A percentile compares a stretch with the other conserved stretches of the same genome.
These are phyloP conservation scores for Aspergillus fumigatiaffinis DNA, from an alignment of 2,329 filamentous ascomycete genomes.

Conservation along the genomic window DNA sequence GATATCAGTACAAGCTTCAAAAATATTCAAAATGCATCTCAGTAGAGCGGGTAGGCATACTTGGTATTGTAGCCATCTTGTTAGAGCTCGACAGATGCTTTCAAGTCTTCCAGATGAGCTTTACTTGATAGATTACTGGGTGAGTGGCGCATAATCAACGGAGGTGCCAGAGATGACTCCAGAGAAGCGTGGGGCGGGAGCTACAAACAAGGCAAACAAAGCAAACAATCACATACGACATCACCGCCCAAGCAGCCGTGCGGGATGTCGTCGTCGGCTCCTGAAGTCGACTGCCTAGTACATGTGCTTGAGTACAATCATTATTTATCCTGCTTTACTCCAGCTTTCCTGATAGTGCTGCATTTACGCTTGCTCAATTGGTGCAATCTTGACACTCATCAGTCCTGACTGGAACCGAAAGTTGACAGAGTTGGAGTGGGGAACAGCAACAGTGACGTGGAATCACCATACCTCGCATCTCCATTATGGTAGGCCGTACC, in stretches of 20 bases:
- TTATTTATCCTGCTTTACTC: background rate
- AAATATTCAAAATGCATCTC: background rate
- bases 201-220: slow-evolving; percentile 34
- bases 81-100: slow-evolving; percentile 1
- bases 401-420: background rate
- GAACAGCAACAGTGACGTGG: background rate
- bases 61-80: slow-evolving; percentile 54
- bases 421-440: background rate
- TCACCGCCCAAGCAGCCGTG: slow-evolving; percentile 4
- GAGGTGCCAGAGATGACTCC: slow-evolving; percentile 10
- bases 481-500: slow-evolving; percentile 26
- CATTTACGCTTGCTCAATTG: background rate
- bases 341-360: background rate
- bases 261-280: slow-evolving; percentile 6
- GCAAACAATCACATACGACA: slow-evolving; percentile 11
- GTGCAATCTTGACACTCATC: background rate
- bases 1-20: slow-evolving; percentile 17
- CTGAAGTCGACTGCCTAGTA: slow-evolving; percentile 7
- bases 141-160: slow-evolving; percentile 15
- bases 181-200: slow-evolving; percentile 17
- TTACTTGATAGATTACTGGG: slow-evolving; percentile 1
- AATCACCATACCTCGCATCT: slow-evolving; percentile 14
- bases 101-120: slow-evolving; percentile 2
- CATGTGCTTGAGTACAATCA: background rate
- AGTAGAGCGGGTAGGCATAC: slow-evolving; percentile 35